A percentile compares a stretch with the other conserved stretches of the same genome.
Evolutionary conservation across 2,329 filamentous ascomycete species (phyloP).

Genomic region (Xylariales sp.): DNA sequence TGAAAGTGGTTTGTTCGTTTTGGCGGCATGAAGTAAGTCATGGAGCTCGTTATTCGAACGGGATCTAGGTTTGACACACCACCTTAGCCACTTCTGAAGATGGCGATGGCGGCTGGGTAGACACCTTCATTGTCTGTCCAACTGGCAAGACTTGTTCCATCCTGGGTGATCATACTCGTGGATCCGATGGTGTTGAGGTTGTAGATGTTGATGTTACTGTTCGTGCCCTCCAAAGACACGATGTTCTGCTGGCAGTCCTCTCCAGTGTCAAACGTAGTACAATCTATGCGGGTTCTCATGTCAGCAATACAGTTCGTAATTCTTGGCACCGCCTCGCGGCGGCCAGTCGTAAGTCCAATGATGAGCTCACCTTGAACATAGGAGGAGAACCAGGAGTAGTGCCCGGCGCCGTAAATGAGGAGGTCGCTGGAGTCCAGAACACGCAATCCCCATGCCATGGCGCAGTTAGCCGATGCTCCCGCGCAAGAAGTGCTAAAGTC

Average conservation of each 20-base stretch:
- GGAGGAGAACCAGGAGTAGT: conserved; percentile 59
- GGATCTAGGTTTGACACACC: neutral
- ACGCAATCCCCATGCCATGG: conserved; percentile 55
- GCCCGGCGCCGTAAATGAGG: conserved; percentile 52
- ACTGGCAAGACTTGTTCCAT: conserved; percentile 22
- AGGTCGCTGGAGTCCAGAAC: conserved; percentile 49
- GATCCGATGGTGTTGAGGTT: conserved; percentile 43
- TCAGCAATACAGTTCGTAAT: too few relatives aligned
- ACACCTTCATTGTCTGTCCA: conserved; percentile 26
- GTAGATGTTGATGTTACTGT: conserved; percentile 33
- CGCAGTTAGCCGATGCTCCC: conserved; percentile 32
- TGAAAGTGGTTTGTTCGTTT: too few relatives aligned
- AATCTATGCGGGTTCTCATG: conserved; percentile 23
- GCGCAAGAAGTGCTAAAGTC: conserved; percentile 40
- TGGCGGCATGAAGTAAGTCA: too few relatives aligned
- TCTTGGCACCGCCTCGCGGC: too few relatives aligned
- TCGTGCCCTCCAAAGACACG: conserved; percentile 30
- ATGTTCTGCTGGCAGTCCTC: conserved; percentile 35
- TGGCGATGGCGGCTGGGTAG: conserved; percentile 24
- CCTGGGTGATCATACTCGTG: conserved; percentile 30
- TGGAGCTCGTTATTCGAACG: too few relatives aligned
- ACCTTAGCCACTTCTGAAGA: conserved; percentile 14
- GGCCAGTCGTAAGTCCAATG: too few relatives aligned
- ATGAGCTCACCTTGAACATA: conserved; percentile 38
- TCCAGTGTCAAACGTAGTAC: conserved; percentile 28